These are phyloP conservation scores for Chlorella ohadii DNA, from an alignment of 139 green algal genomes.

Conservation along the genomic window DNA sequence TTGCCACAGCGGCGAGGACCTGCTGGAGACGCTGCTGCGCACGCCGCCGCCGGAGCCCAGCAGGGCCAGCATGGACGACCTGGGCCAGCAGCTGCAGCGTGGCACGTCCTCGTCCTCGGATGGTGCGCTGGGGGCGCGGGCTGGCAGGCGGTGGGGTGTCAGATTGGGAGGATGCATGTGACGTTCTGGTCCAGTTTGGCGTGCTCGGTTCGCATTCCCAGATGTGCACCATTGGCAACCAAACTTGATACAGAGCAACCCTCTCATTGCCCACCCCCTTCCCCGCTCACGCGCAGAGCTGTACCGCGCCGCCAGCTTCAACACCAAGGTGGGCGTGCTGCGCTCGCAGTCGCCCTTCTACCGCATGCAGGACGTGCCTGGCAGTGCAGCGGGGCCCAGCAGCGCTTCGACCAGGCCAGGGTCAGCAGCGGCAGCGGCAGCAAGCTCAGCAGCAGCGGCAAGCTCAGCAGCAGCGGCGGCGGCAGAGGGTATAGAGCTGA, in stretches of 20 bases:
- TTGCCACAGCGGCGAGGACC: too few species aligned
- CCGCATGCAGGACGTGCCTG: not conserved
- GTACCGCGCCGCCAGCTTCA: slow-evolving; percentile 11
- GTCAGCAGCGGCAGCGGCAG: not conserved
- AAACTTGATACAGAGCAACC: too few species aligned
- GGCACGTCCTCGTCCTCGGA: not conserved
- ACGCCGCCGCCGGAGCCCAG: too few species aligned
- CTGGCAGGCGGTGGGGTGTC: too few species aligned
- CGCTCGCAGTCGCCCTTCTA: slow-evolving; percentile 4
- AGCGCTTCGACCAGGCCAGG: not conserved
- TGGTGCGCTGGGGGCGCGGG: not conserved
- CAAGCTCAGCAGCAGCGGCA: not conserved
- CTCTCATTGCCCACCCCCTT: not conserved
- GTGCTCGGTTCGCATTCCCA: too few species aligned
- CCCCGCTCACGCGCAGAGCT: slow-evolving; percentile 15
- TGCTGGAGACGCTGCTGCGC: too few species aligned
- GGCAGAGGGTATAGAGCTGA: slow-evolving; percentile 35
- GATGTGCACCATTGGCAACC: too few species aligned
- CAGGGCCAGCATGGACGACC: too few species aligned
- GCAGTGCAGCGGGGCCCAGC: not conserved
- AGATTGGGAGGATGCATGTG: too few species aligned
- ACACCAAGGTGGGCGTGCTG: slow-evolving; percentile 25
- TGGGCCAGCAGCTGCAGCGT: not conserved
- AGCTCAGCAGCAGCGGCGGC: not conserved
- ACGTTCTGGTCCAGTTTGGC: too few species aligned